Base-by-base conservation (phyloP, 2,329 filamentous ascomycete species). In the Paecilomyces dactylethromorphus region DNA sequence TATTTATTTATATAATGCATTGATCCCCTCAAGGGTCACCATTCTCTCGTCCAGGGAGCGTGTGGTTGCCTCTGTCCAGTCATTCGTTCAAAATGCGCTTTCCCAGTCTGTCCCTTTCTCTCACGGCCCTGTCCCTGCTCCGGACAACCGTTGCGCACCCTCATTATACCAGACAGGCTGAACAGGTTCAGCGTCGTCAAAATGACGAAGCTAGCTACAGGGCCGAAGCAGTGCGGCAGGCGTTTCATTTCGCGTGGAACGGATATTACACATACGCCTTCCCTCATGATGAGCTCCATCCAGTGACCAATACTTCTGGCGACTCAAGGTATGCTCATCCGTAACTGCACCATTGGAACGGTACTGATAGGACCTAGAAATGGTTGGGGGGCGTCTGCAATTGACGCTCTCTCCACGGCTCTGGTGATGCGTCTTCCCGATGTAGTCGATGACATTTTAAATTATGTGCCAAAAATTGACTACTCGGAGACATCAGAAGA, bases 331-430 rank as follows among this genome's bases (percentile, higher is more conserved):
- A 76, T 63, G 78, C 35, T 32, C 32, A 33, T 2, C 21, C n/a
- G 15, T 54, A 3, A 29, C 50, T 49, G 54, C 32, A 39, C 15
- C 13, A 54, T 57, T 21, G 50, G 4, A 12, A 33, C 55, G 7
- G 33, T 6, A 24, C 56, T 62, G 65, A 61, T 65, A 56, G 33
- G 29, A 8, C 49, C 58, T 59, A 92, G 90, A 62, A 92, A 92
- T 68, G 87, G 85, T 57, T 96, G 91, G 91, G 91, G 91, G 24
- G 90, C 90, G 31, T 92, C 87, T 50, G 89, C 90, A 0, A 82
- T 94, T 13, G 91, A 96, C 71, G 89, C 90, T 1, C 79, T 96
- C 53, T 88, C 85, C 60, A 95, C 91, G 0, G 91, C 91, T 7
- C 78, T 92, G 54, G 74, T 96, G 24, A 93, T 95, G 89, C 81